Conservation (phyloP, 176 grass and related monocot species). For the Guadua angustifolia region DNA sequence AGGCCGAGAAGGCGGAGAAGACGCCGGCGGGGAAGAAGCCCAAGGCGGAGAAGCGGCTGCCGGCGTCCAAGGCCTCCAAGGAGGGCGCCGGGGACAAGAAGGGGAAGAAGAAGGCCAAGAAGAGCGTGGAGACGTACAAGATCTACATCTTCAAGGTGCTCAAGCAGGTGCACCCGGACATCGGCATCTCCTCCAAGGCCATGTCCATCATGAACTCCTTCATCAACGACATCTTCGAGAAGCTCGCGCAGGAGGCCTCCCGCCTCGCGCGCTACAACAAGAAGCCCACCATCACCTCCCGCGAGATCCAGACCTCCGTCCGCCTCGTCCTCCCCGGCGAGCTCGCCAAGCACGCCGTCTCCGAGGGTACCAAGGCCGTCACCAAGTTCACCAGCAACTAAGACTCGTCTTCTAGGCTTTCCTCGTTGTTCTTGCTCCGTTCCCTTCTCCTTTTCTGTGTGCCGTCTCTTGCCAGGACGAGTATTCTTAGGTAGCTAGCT, state of each 20-base stretch:
- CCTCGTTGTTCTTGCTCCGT: background rate
- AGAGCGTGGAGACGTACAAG: slow-evolving; percentile 81
- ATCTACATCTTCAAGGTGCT: slow-evolving; percentile 96
- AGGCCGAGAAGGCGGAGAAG: slow-evolving; percentile 42
- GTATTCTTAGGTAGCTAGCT: background rate
- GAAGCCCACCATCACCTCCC: slow-evolving; percentile 80
- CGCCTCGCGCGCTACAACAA: slow-evolving; percentile 72
- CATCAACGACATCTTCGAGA: slow-evolving; percentile 92
- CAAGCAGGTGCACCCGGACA: slow-evolving; percentile 89
- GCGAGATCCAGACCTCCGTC: slow-evolving; percentile 75
- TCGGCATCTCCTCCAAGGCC: slow-evolving; percentile 90
- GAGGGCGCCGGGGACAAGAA: slow-evolving; percentile 53
- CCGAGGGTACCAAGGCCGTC: slow-evolving; percentile 77
- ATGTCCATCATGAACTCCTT: slow-evolving; percentile 98
- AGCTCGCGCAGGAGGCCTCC: slow-evolving; percentile 60
- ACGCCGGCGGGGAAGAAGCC: slow-evolving; percentile 58
- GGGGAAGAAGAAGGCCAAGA: slow-evolving; percentile 58
- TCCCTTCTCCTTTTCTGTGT: background rate
- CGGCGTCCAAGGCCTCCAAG: slow-evolving; percentile 50
- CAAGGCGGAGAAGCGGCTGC: slow-evolving; percentile 66
- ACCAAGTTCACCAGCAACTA: slow-evolving; percentile 71
- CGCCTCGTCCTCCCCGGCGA: slow-evolving; percentile 68
- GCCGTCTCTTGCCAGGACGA: background rate
- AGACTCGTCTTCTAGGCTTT: background rate
- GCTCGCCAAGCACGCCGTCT: slow-evolving; percentile 75